Evolutionary conservation across 805 yeast species (phyloP), one percentile per base, ranked within the genome.

Genomic region (Candida maesae): DNA sequence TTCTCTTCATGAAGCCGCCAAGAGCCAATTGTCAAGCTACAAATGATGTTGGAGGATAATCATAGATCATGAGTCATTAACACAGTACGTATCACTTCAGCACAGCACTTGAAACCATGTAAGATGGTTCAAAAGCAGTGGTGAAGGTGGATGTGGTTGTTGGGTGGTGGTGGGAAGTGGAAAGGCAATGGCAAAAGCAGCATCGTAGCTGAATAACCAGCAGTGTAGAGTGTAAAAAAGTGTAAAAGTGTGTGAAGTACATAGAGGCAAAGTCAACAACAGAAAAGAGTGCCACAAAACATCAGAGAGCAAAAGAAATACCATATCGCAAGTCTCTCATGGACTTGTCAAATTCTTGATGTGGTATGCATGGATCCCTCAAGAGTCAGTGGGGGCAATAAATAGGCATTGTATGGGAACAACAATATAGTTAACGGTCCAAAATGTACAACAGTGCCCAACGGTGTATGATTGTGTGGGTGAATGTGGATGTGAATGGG

Each of bases 21-120:
- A 23, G 25, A 8, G 11, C 11, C 25, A 9, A 11, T 11, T 9
- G 11, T 9, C 25, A 23, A 23, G 8, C 25, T 23, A 23, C n/a
- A n/a, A n/a, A n/a, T n/a, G 25, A 26, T 12, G 29, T 15, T 6
- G 14, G 6, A 13, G 35, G 39, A 24, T 37, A 38, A 42, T 42
- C 45, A 42, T 42, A 38, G 35, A 42, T 42, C 46, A 35, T 42
- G 46, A 42, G 42, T 43, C 46, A 43, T 43, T 39, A 43, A 33
- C 46, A 43, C 38, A 31, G 45, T 8, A 37, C 41, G 3, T 15
- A 35, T 12, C 35, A 23, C 10, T 23, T 10, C 13, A 21, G 35
- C 16, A 23, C 27, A 14, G 27, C 13, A 11, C 16, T 19, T 7
- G 16, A 32, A 26, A n/a, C 12, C n/a, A n/a, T n/a, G 26, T 12